Percentiles rank a stretch among this genome's conserved stretches.
Evolutionary conservation across 2,329 filamentous ascomycete species (phyloP).

Genomic region (Orbilia brochopaga): DNA sequence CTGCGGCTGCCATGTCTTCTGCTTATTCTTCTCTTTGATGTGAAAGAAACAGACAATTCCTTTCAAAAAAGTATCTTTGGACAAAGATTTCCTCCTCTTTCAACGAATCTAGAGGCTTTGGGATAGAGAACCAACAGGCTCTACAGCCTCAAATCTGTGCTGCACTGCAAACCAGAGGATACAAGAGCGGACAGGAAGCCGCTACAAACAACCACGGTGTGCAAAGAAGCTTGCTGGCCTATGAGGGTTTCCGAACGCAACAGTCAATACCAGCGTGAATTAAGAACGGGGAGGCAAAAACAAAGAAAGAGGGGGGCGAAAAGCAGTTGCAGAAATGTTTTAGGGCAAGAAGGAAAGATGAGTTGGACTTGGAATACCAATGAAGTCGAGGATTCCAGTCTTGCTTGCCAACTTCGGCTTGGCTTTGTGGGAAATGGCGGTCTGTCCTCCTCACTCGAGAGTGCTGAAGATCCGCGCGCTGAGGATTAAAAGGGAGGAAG

Average conservation of each 20-base stretch:
- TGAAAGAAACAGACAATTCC: constrained; percentile 1
- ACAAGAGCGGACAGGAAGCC: constrained; percentile 27
- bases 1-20: constrained; percentile 53
- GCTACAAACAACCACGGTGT: constrained; percentile 26
- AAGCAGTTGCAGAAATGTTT: constrained; percentile 1
- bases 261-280: constrained; percentile 31
- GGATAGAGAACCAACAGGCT: constrained; percentile 27
- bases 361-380: neutral
- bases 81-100: constrained; percentile 33
- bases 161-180: constrained; percentile 34
- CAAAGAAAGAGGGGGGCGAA: neutral
- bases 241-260: constrained; percentile 5
- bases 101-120: constrained; percentile 20
- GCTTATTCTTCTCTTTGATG: constrained; percentile 5
- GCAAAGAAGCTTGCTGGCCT: constrained; percentile 28
- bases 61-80: neutral
- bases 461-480: neutral
- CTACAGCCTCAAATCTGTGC: constrained; percentile 36
- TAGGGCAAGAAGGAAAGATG: neutral
- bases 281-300: constrained; percentile 10
- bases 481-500: neutral
- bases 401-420: neutral
- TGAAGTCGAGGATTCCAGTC: too few relatives aligned
- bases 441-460: neutral
- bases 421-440: neutral